Evolutionary conservation across 2,329 filamentous ascomycete species (phyloP), one percentile per base, ranked within the genome.

Genomic region (Diaporthe sp.): DNA sequence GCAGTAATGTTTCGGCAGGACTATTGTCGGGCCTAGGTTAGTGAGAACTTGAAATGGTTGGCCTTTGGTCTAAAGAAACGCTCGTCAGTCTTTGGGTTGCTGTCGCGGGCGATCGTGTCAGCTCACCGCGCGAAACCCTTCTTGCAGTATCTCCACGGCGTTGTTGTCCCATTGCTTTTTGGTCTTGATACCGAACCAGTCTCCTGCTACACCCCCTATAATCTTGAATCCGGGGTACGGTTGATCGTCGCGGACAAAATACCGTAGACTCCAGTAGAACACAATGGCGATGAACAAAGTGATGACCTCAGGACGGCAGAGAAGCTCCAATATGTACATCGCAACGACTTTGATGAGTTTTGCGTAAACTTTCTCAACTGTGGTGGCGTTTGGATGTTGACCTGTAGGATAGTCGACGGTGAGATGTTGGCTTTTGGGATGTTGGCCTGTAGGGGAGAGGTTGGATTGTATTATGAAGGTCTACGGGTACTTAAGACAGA

Each of bases 211-310:
- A 39, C 3, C 13, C 57, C 57, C 57, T 5, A 60, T 39, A 15
- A 60, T 39, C 57, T 39, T 60, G 57, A 60, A 39, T 39, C 57
- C 57, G 13, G 22, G 31, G 15, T 60, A 60, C 57, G 57, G 57
- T 8, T 60, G 57, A 39, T 60, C 57, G 39, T 60, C 57, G 34
- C 57, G 57, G 31, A 60, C 22, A 60, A 60, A 60, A 60, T 60
- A 60, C 20, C 57, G 57, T 60, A 60, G 57, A 60, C 2, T 12
- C 34, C 8, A 60, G 20, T 60, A 60, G 20, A 60, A n/a, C 20
- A 22, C 57, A 60, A 39, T n/a, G 8, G 57, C 15, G 34, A 60
- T 20, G 8, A 60, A n/a, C 34, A 39, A 39, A 15, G 57, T n/a
- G 34, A 39, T 34, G 31, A 39, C 20, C 57, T 60, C 31, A n/a